A percentile compares a stretch with the other conserved stretches of the same genome.
phyloP scores from a whole-genome alignment of 495 filamentous ascomycete species.

The Tuber aestivum region DNA sequence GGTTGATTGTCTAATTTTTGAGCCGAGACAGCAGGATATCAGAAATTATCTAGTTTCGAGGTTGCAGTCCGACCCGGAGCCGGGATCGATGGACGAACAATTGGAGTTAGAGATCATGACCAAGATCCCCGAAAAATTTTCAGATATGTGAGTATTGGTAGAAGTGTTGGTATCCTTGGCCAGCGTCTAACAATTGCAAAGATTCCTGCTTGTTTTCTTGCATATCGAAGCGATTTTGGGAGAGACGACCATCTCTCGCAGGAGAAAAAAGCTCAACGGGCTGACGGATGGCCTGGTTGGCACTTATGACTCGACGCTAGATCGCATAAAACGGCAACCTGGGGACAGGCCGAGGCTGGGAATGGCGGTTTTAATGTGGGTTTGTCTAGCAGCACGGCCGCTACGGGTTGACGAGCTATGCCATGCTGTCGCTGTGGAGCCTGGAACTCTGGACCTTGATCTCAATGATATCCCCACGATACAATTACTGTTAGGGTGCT shows the following conservation, averaged over 20 bases:
- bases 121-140: not conserved
- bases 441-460: not conserved
- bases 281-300: not conserved
- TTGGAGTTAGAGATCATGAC: not conserved
- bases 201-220: constrained; percentile 2
- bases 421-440: not conserved
- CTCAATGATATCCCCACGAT: not conserved
- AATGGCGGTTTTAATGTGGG: not conserved
- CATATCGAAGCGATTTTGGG: not conserved
- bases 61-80: not conserved
- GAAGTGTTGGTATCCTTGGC: not conserved
- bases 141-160: not conserved
- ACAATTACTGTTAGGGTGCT: not conserved
- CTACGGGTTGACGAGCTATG: not conserved
- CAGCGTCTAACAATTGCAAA: not conserved
- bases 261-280: not conserved
- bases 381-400: not conserved
- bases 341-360: not conserved
- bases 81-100: not conserved
- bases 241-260: not conserved
- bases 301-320: not conserved
- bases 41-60: not conserved
- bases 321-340: not conserved
- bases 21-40: not conserved
- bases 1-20: not conserved